phyloP scores from a whole-genome alignment of 2,329 filamentous ascomycete genomes.

The Chaetomiaceae sp. region DNA sequence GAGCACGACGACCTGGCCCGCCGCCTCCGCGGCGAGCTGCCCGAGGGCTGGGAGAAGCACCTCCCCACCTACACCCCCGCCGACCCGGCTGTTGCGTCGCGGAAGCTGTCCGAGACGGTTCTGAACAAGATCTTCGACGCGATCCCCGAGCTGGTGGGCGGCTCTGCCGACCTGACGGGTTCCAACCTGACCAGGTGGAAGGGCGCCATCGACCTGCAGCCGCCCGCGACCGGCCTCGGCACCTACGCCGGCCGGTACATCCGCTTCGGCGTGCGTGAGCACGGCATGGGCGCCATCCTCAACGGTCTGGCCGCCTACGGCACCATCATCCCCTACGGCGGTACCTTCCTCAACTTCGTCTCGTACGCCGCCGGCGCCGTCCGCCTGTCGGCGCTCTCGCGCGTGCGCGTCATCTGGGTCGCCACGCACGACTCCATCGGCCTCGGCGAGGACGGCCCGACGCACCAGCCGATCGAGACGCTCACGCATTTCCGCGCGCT shows the following conservation, averaged over 20 bases:
- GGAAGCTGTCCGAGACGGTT: constrained; percentile 94
- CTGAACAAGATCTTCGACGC: constrained; percentile 77
- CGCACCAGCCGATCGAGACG: constrained; percentile 98
- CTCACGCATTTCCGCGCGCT: constrained; percentile 97
- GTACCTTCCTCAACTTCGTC: constrained; percentile 99
- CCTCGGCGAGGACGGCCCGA: constrained; percentile 96
- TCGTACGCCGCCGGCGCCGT: constrained; percentile 95
- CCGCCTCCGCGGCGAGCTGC: constrained; percentile 74
- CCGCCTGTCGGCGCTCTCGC: constrained; percentile 87
- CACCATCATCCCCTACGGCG: constrained; percentile 85
- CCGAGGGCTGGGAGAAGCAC: constrained; percentile 92
- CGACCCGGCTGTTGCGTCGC: constrained; percentile 80
- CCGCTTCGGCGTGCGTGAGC: constrained; percentile 87
- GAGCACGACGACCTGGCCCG: constrained; percentile 77
- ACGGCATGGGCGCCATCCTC: constrained; percentile 87
- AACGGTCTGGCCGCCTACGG: constrained; percentile 96
- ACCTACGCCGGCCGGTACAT: constrained; percentile 89
- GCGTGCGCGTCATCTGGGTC: constrained; percentile 87
- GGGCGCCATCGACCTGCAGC: constrained; percentile 95
- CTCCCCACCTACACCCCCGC: constrained; percentile 84
- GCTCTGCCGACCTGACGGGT: constrained; percentile 94
- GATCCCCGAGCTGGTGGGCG: constrained; percentile 87
- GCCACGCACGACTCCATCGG: constrained; percentile 99
- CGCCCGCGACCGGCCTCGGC: constrained; percentile 75
- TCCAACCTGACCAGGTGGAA: constrained; percentile 99